Base-by-base conservation (phyloP, 2,329 filamentous ascomycete species). In the Ceratocystis cacaofunesta region DNA sequence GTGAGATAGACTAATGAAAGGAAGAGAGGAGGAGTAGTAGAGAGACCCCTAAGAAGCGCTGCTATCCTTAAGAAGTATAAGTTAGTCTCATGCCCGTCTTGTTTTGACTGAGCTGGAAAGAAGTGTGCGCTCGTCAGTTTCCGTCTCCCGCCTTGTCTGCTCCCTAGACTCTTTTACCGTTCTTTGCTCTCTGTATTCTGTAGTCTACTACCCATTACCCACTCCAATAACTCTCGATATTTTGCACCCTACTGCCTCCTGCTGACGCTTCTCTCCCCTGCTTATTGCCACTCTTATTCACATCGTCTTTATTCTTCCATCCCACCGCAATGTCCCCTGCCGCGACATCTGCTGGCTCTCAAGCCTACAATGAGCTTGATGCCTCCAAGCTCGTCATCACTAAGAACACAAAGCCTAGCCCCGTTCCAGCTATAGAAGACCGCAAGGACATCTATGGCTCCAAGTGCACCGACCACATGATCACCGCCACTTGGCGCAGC, bases 381-480 rank as follows among this genome's bases (percentile, higher is more conserved):
- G 82, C 84, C 69, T 85, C 84, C 69, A 81, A 81, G 72, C 77
- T 87, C 70, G 81, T 74, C 66, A 81, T 82, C 76, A 81, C 76
- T 68, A 75, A 76, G 69, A 83, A 79, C 65, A 73, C 75, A 57
- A 75, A 72, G 65, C 82, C 80, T 0, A 81, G 80, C 68, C 69
- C 75, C 62, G 82, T 85, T 61, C 82, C 82, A 63, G 75, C 78
- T 63, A 77, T 80, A 68, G 79, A 75, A 68, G 70, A 71, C 48
- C 79, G 79, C 70, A 76, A 76, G 69, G 66, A 78, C 62, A 80
- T 78, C 69, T 69, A 71, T 68, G 79, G 81, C 73, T 83, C 80
- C 69, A 76, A 84, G 72, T 83, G 81, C 79, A 91, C 89, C 68
- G 91, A 96, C 79, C 92, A 96, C 79, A 95, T 96, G 90, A 79